These are phyloP conservation scores for Ogataea nonfermentans DNA, from an alignment of 805 yeast genomes.

Conservation along the genomic window DNA sequence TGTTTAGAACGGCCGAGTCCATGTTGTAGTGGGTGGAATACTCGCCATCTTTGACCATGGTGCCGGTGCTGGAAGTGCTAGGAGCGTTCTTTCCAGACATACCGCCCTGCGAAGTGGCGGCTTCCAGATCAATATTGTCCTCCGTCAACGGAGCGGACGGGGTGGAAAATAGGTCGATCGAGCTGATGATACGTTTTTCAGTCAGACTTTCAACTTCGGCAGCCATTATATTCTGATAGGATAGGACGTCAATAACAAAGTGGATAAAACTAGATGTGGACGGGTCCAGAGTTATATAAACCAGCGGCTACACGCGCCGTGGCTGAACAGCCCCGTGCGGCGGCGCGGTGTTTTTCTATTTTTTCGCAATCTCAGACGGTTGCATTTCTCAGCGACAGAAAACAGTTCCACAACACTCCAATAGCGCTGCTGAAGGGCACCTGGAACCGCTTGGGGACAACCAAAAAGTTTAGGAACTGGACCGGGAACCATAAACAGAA, in stretches of 20 bases:
- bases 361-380: slow-evolving; percentile 8
- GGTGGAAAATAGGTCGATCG: slow-evolving; percentile 22
- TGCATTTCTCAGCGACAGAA: slow-evolving; percentile 77
- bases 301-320: slow-evolving; percentile 10
- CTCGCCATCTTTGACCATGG: slow-evolving; percentile 18
- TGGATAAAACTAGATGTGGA: background rate
- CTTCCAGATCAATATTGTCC: slow-evolving; percentile 14
- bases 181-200: slow-evolving; percentile 19
- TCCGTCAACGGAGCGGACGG: slow-evolving; percentile 19
- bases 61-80: slow-evolving; percentile 17
- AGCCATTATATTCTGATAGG: slow-evolving; percentile 7
- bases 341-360: slow-evolving; percentile 5
- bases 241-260: background rate
- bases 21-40: slow-evolving; percentile 27
- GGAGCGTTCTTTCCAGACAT: slow-evolving; percentile 12
- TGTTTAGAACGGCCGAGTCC: slow-evolving; percentile 27
- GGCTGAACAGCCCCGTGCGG: slow-evolving; percentile 6
- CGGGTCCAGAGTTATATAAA: background rate
- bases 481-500: slow-evolving; percentile 82
- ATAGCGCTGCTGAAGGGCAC: slow-evolving; percentile 87
- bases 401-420: slow-evolving; percentile 94
- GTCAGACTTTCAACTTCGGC: slow-evolving; percentile 13
- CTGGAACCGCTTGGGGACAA: slow-evolving; percentile 71
- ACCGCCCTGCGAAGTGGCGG: slow-evolving; percentile 9
- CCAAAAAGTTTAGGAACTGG: slow-evolving; percentile 69